A percentile compares a stretch with the other conserved stretches of the same genome.
Conservation (phyloP, 176 grass and related monocot species). For the Avena insularis region DNA sequence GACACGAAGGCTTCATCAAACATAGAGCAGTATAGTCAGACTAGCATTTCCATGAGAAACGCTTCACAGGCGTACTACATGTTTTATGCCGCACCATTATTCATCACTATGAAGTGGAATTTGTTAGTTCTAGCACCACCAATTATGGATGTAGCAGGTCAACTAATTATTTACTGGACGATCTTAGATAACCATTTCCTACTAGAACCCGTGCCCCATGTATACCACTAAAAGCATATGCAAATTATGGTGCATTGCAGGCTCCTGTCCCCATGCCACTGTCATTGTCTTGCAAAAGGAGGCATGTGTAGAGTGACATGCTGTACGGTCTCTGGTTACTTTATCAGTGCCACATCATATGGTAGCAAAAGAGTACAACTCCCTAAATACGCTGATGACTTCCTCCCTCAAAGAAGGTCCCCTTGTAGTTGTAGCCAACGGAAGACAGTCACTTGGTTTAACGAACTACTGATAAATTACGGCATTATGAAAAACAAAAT, state of each 20-base stretch:
- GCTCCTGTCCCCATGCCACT: constrained; percentile 5
- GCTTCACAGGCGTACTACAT: not conserved
- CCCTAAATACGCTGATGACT: not conserved
- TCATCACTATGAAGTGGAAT: not conserved
- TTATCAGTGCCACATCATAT: not conserved
- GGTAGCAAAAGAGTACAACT: constrained; percentile 4
- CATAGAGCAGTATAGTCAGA: not conserved
- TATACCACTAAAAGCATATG: not conserved
- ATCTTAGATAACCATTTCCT: not conserved
- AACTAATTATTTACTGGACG: not conserved
- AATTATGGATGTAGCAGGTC: not conserved
- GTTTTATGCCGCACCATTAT: too few relatives aligned
- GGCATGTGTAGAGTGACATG: not conserved
- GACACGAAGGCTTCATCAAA: not conserved
- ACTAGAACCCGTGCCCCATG: not conserved
- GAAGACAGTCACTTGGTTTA: not conserved
- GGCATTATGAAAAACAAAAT: not conserved
- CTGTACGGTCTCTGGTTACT: not conserved
- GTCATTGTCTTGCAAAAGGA: not conserved
- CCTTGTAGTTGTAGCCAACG: constrained; percentile 1
- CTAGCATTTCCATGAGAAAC: not conserved
- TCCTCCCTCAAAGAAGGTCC: not conserved
- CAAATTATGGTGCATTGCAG: not conserved
- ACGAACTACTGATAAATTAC: not conserved
- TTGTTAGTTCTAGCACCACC: not conserved